A percentile compares a stretch with the other conserved stretches of the same genome.
These are phyloP conservation scores for Microascus cirrosus DNA, from an alignment of 2,329 filamentous ascomycete species.

Conservation along the genomic window DNA sequence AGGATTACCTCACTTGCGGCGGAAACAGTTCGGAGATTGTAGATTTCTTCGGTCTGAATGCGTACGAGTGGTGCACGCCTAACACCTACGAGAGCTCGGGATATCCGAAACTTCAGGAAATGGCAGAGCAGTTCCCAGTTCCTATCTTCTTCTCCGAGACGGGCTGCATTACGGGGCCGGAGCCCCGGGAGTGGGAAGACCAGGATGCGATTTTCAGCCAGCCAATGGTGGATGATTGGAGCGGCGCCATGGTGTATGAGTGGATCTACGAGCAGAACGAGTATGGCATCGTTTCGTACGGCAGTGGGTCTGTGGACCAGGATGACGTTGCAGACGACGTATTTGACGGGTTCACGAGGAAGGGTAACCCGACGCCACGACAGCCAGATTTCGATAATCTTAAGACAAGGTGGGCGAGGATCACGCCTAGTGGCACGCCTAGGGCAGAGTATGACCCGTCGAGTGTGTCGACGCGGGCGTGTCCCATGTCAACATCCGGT, in stretches of 20 bases:
- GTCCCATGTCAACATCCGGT: conserved; percentile 56
- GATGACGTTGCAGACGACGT: conserved; percentile 42
- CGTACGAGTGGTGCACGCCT: conserved; percentile 68
- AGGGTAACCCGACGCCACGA: conserved; percentile 63
- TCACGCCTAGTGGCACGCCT: conserved; percentile 58
- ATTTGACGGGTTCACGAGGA: conserved; percentile 55
- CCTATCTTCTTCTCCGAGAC: conserved; percentile 87
- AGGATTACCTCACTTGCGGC: conserved; percentile 70
- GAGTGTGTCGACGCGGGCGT: conserved; percentile 51
- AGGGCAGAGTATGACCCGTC: conserved; percentile 53
- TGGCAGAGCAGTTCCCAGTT: conserved; percentile 62
- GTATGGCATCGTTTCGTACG: conserved; percentile 74
- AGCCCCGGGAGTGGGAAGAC: conserved; percentile 55
- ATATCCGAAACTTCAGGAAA: conserved; percentile 56
- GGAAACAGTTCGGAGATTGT: conserved; percentile 55
- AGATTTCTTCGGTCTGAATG: conserved; percentile 80
- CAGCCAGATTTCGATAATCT: conserved; percentile 71
- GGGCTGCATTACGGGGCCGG: conserved; percentile 57
- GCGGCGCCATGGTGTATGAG: conserved; percentile 77
- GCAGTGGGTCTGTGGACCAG: conserved; percentile 40
- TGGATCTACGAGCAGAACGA: conserved; percentile 80
- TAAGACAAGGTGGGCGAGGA: conserved; percentile 62
- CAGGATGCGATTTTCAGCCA: conserved; percentile 66
- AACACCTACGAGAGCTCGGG: conserved; percentile 50
- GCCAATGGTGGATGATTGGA: conserved; percentile 60